Evolutionary conservation across 2,329 filamentous ascomycete genomes (phyloP), one percentile per base, ranked within the genome.

Genomic region (Aspergillus niger): DNA sequence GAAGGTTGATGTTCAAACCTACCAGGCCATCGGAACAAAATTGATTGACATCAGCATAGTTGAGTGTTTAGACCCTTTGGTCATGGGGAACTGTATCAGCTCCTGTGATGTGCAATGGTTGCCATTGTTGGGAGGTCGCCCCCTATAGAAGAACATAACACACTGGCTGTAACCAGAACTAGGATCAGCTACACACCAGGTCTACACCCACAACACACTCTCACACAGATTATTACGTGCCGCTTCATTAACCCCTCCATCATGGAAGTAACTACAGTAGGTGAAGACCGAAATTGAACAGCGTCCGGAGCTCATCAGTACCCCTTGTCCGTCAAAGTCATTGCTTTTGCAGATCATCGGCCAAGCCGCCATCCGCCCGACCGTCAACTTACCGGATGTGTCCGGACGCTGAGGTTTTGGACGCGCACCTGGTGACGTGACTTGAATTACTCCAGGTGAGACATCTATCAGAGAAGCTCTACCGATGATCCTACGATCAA

Each of bases 291-390:
- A 11, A 28, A 24, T 26, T 32, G 26, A 50, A 17, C n/a, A 30
- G 47, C 47, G 17, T 17, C 15, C 47, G 28, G 47, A 50, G 47
- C 28, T 50, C 28, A 10, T 32, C 6, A 50, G n/a, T 22, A 4
- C 15, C 3, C 26, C 24, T 49, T 17, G 47, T 50, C 47, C 15
- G 47, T 30, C 47, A 30, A 10, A 17, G 8, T 50, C n/a, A n/a
- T 17, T 10, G n/a, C 10, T n/a, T 54, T 15, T 24, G 39, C 39
- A 55, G 55, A 57, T 57, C 47, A 7, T 39, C 30, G 13, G 48
- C 39, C 48, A 43, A 53, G 48, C 56, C 39, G 38, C 47, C 39
- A 32, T 55, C 53, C 53, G 53, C 28, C 26, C 30, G 53, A 30
- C 53, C 39, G 41, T 15, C 38, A 13, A 53, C n/a, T 44, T 30